Percentiles rank a stretch among this genome's conserved stretches.
These are phyloP conservation scores for Exutisphaerella laricina DNA, from an alignment of 2,329 filamentous ascomycete species.

Conservation along the genomic window DNA sequence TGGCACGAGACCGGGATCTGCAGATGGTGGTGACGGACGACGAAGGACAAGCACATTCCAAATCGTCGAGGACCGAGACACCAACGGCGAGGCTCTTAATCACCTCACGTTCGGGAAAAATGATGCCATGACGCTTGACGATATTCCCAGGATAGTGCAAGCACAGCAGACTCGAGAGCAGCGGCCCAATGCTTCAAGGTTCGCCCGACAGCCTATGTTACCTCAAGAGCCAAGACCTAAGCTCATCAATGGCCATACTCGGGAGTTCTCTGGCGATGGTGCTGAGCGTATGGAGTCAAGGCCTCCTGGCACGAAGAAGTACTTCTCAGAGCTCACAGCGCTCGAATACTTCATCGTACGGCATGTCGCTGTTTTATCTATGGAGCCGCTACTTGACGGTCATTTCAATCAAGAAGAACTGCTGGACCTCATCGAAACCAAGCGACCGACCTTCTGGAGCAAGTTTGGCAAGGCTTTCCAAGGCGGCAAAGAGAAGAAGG, in stretches of 20 bases:
- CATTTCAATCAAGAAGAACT: constrained; percentile 94
- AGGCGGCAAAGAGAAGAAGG: constrained; percentile 56
- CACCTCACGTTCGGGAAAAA: constrained; percentile 84
- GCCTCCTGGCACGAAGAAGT: constrained; percentile 57
- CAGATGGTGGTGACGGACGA: constrained; percentile 48
- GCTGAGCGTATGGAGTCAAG: constrained; percentile 39
- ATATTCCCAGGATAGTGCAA: constrained; percentile 92
- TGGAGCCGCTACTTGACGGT: constrained; percentile 84
- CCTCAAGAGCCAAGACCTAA: constrained; percentile 62
- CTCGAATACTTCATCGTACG: constrained; percentile 97
- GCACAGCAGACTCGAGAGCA: constrained; percentile 93
- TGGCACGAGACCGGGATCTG: constrained; percentile 65
- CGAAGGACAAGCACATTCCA: constrained; percentile 54
- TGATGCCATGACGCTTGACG: constrained; percentile 87
- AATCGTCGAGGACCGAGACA: constrained; percentile 73
- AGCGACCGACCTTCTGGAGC: constrained; percentile 94
- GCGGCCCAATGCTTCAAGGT: constrained; percentile 71
- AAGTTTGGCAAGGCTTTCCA: constrained; percentile 95
- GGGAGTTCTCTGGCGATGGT: constrained; percentile 56
- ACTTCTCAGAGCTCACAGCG: constrained; percentile 92
- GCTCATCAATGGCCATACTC: constrained; percentile 63
- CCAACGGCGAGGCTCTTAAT: constrained; percentile 58
- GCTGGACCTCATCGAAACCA: constrained; percentile 83
- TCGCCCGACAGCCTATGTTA: constrained; percentile 64
- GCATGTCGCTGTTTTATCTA: constrained; percentile 87